Evolutionary conservation across 2,329 filamentous ascomycete species (phyloP), one percentile per base, ranked within the genome.

Genomic region (Ascochyta rabiei): DNA sequence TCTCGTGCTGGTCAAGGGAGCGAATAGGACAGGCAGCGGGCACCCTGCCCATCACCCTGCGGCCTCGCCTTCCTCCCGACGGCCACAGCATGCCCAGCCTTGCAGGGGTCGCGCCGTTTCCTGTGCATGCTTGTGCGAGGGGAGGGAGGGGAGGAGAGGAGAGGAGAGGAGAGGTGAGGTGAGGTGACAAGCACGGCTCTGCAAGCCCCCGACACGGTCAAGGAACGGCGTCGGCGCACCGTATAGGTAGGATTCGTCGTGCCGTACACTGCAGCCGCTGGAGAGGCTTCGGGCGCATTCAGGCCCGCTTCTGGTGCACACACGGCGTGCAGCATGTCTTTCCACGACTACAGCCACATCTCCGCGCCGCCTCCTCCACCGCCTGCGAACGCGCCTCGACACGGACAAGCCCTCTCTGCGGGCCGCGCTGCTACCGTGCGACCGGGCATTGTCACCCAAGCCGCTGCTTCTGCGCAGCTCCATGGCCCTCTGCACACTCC

Each of bases 391-490:
- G 72, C 62, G 65, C 73, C 45, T 26, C 41, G 24, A 46, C 39
- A 50, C 41, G 46, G 52, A 23, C 52, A 55, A 42, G 31, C 37
- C 44, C 16, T 48, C 52, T 50, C 52, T 21, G 35, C 52, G 38
- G 52, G 52, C 52, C 52, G 37, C 47, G 42, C 35, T 47, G 46
- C 52, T 39, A 70, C 73, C 60, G 73, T 76, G 63, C 77, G 75
- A 67, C 76, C 76, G 57, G 74, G 75, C 31, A 69, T 73, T 16
- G 69, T 78, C 54, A 76, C 74, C 13, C 53, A 51, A 48, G 53
- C 46, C 28, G 77, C 77, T 42, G 67, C 71, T 60, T 69, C 78
- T 54, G 70, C 70, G 54, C 71, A 74, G 64, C 69, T 71, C 43
- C 72, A 74, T 67, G 68, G 73, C 60, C 56, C 41, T 34, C 47